Base-by-base conservation (phyloP, 2,329 filamentous ascomycete species). In the Zymoseptoria pseudotritici region DNA sequence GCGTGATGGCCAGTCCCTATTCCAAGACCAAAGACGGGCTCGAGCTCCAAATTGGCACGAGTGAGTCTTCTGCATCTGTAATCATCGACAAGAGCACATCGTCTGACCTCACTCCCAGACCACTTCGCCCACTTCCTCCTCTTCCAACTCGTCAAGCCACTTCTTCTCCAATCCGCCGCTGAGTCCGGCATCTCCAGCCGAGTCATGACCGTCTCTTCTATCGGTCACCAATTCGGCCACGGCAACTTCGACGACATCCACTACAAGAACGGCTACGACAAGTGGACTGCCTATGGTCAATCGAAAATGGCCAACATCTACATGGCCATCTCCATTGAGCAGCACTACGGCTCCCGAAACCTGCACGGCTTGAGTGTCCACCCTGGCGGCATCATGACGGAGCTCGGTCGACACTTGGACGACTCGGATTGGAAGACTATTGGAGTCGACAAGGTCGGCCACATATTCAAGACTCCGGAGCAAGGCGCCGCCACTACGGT, bases 61-160 rank as follows among this genome's bases (percentile, higher is more conserved):
- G 36, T 42, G 17, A 42, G 36, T 42, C 17, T 26, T 26, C 24
- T 26, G 24, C 36, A 42, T 13, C 11, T 42, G 36, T 17, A 4
- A 17, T 17, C 36, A 83, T 17, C 11, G 36, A 83, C 67, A 77
- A 83, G 64, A 69, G 85, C 0, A 74, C 71, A 17, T 42, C 17
- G 2, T 13, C 11, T 42, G 36, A 42, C 36, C 17, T 42, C 36
- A 17, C 36, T 42, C 17, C 13, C 11, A 17, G 82, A 61, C 66
- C 77, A 83, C 64, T 70, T 85, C 1, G 75, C 72, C 5, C 80
- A 83, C 63, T 84, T 84, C 71, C 74, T 83, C 0, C 74, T 84
- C 13, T 80, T 82, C 60, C 73, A 80, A 24, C 74, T 83, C 1
- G 71, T 85, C 26, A 78, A 77, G 22, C 9, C 80, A 0, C 66